phyloP scores from a whole-genome alignment of 306 rosid genomes.

The Rosa chinensis region DNA sequence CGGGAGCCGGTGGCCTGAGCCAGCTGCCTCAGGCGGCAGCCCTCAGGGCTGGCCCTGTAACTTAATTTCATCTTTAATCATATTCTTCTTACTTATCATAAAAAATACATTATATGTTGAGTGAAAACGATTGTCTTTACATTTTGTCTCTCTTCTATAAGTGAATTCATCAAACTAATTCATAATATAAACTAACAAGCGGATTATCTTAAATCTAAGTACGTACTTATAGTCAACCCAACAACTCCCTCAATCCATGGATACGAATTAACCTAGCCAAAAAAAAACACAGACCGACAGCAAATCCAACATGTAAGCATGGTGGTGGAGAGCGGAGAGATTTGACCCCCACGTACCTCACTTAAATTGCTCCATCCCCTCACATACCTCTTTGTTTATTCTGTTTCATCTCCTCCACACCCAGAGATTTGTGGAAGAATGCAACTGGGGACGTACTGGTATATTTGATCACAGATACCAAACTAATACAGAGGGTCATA shows the following conservation, averaged over 20 bases:
- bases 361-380: constrained; percentile 15
- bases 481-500: neutral
- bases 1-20: no score
- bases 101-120: no score
- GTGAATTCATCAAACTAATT: no score
- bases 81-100: no score
- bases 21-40: no score
- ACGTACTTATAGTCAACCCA: neutral
- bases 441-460: neutral
- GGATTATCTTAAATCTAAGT: neutral
- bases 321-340: constrained; percentile 15
- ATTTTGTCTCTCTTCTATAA: no score
- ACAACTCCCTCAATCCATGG: neutral
- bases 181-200: no score
- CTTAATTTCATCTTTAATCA: no score
- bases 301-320: constrained; percentile 15
- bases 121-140: no score
- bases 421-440: constrained; percentile 9
- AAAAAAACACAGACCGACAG: constrained; percentile 22
- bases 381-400: constrained; percentile 14
- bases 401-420: neutral
- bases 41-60: no score
- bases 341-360: constrained; percentile 19
- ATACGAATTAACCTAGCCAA: neutral
- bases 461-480: neutral